Evolutionary conservation across 768 basidiomycete genomes (phyloP).

Genomic region (Gloeostereum incarnatum): DNA sequence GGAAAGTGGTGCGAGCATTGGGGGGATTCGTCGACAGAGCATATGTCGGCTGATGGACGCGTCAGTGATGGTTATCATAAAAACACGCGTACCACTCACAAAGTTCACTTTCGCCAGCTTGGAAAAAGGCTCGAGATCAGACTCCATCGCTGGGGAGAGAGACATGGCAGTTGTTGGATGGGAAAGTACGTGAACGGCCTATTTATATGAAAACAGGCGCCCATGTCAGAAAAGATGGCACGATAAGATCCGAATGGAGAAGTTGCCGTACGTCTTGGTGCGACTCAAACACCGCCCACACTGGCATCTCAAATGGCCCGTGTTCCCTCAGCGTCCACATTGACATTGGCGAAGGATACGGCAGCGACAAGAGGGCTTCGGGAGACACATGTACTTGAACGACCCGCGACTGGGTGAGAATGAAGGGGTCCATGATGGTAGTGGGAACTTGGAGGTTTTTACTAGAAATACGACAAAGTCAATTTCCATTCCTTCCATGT

Average conservation of each 20-base stretch:
- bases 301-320: slow-evolving; percentile 12
- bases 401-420: slow-evolving; percentile 42
- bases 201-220: slow-evolving; percentile 31
- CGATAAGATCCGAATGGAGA: slow-evolving; percentile 25
- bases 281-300: slow-evolving; percentile 50
- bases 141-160: slow-evolving; percentile 48
- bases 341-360: slow-evolving; percentile 21
- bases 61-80: slow-evolving; percentile 1
- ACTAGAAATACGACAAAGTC: too few relatives aligned
- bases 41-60: slow-evolving; percentile 26
- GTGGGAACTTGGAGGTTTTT: too few relatives aligned
- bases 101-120: slow-evolving; percentile 40
- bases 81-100: slow-evolving; percentile 1
- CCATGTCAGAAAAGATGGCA: slow-evolving; percentile 9
- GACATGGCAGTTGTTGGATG: slow-evolving; percentile 38
- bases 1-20: slow-evolving; percentile 57
- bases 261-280: slow-evolving; percentile 66
- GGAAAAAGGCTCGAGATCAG: slow-evolving; percentile 51
- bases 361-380: slow-evolving; percentile 6
- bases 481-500: too few relatives aligned
- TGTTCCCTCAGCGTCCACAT: slow-evolving; percentile 38
- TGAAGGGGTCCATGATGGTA: slow-evolving; percentile 33
- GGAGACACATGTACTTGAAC: slow-evolving; percentile 32
- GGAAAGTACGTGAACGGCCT: slow-evolving; percentile 41
- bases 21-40: slow-evolving; percentile 64